These are phyloP conservation scores for Nothopassalora personata DNA, from an alignment of 2,329 filamentous ascomycete genomes.

Conservation along the genomic window DNA sequence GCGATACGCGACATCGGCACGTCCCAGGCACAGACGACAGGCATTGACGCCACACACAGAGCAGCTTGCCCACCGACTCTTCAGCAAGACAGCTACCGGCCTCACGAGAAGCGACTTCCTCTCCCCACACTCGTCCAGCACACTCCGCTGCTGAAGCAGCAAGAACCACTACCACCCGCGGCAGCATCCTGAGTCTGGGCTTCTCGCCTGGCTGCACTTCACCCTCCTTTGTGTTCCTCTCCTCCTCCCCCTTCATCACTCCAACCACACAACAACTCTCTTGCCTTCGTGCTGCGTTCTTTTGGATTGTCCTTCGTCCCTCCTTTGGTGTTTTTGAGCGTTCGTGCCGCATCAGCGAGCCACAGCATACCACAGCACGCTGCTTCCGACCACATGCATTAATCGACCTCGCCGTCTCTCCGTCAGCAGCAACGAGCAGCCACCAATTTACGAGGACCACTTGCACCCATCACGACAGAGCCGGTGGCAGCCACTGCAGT, in stretches of 20 bases:
- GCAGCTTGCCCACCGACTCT: background rate
- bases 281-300: conserved; percentile 10
- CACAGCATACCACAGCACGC: conserved; percentile 11
- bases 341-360: conserved; percentile 1
- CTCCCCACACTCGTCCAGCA: background rate
- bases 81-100: background rate
- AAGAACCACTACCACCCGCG: conserved; percentile 4
- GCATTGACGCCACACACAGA: background rate
- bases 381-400: conserved; percentile 22
- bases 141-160: background rate
- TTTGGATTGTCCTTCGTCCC: conserved; percentile 19
- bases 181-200: background rate
- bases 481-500: background rate
- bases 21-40: background rate
- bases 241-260: conserved; percentile 3
- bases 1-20: background rate
- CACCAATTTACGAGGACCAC: background rate
- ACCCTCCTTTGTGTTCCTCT: background rate
- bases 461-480: conserved; percentile 1
- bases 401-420: conserved; percentile 15
- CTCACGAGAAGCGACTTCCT: conserved; percentile 2
- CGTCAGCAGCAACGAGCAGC: conserved; percentile 11
- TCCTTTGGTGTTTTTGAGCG: conserved; percentile 19
- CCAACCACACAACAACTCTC: conserved; percentile 13
- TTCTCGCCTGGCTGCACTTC: conserved; percentile 2